phyloP scores from a whole-genome alignment of 2,329 filamentous ascomycete genomes.

The Xylariales sp. region DNA sequence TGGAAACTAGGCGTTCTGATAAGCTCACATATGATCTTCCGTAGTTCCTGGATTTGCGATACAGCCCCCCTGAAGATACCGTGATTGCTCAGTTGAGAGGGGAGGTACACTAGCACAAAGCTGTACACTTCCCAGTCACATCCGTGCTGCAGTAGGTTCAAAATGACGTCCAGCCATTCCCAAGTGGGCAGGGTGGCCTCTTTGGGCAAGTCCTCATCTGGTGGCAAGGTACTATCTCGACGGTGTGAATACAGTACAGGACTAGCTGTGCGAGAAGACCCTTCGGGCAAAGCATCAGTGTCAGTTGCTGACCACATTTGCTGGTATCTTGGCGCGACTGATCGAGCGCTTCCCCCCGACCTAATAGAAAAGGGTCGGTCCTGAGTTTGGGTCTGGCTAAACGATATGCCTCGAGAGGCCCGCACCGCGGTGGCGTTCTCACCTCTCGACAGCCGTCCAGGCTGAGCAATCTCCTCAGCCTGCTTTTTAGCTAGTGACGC shows the following conservation, averaged over 20 bases:
- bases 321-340: constrained; percentile 32
- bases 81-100: constrained; percentile 85
- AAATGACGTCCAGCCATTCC: constrained; percentile 72
- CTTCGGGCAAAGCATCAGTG: constrained; percentile 47
- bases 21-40: constrained; percentile 76
- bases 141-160: constrained; percentile 68
- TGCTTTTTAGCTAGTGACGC: constrained; percentile 46
- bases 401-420: constrained; percentile 46
- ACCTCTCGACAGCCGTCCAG: constrained; percentile 36
- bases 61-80: constrained; percentile 74
- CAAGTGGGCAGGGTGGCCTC: constrained; percentile 52
- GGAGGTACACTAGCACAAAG: constrained; percentile 80
- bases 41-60: constrained; percentile 69
- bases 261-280: constrained; percentile 41
- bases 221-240: constrained; percentile 8
- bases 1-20: constrained; percentile 72
- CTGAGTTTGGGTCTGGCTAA: constrained; percentile 40
- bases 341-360: constrained; percentile 35
- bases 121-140: constrained; percentile 91
- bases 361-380: constrained; percentile 39
- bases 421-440: constrained; percentile 39
- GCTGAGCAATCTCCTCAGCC: constrained; percentile 45
- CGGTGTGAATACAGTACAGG: constrained; percentile 43
- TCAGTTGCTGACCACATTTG: constrained; percentile 58
- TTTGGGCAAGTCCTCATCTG: constrained; percentile 11